A percentile compares a stretch with the other conserved stretches of the same genome.
phyloP scores from a whole-genome alignment of 176 grass and related monocot genomes.

The Zoysia japonica region DNA sequence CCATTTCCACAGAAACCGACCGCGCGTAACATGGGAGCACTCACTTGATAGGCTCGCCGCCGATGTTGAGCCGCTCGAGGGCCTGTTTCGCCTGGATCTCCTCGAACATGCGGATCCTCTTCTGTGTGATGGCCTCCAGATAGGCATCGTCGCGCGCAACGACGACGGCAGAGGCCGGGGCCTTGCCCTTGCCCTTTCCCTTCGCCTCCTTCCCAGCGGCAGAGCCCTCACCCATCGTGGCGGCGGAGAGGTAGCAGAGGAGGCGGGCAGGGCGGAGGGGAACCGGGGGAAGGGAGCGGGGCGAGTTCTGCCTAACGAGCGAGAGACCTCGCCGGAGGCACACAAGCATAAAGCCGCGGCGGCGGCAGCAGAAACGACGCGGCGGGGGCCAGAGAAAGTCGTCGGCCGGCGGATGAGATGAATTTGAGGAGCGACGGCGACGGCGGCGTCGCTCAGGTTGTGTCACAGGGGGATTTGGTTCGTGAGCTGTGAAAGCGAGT shows the following conservation, averaged over 20 bases:
- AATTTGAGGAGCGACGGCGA: background rate
- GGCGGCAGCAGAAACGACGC: background rate
- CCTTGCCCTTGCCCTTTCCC: conserved; percentile 24
- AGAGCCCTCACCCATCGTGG: conserved; percentile 51
- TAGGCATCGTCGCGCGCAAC: conserved; percentile 56
- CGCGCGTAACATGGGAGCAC: conserved; percentile 2
- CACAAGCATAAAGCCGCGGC: conserved; percentile 47
- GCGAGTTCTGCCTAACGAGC: conserved; percentile 21
- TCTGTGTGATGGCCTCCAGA: conserved; percentile 59
- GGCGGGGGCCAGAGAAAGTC: background rate
- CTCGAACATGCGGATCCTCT: conserved; percentile 67
- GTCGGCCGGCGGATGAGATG: background rate
- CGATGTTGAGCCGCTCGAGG: conserved; percentile 60
- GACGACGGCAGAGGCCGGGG: background rate
- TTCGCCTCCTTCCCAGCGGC: conserved; percentile 32
- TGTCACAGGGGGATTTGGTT: background rate
- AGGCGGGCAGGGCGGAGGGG: background rate
- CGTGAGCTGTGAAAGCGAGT: background rate
- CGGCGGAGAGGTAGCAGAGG: conserved; percentile 11
- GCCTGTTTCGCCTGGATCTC: conserved; percentile 61
- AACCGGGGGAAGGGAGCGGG: background rate
- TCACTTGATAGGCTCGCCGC: conserved; percentile 75
- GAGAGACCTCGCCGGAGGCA: conserved; percentile 56
- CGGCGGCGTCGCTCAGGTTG: background rate
- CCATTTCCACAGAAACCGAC: background rate